Evolutionary conservation across 345 rosid species (phyloP), one percentile per base, ranked within the genome.

Genomic region (Populus deltoides): DNA sequence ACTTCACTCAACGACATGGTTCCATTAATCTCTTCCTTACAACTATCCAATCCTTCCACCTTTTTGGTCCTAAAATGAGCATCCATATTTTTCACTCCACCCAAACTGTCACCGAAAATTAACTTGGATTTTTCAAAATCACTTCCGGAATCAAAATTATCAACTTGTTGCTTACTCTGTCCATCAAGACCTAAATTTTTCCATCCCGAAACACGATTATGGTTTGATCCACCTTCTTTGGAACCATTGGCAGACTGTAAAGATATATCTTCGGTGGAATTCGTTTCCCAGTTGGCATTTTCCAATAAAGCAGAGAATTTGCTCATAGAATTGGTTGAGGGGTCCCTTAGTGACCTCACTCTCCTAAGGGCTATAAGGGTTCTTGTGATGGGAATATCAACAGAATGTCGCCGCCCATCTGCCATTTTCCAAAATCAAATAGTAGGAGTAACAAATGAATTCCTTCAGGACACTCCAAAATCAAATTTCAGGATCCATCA

Each of bases 321-420:
- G 90, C 94, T 96, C 97, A 93, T 88, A 7, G 98, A 90, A 83
- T 87, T 96, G 20, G 99, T 93, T 33, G 94, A 88, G 3, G 99
- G 99, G 85, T 96, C 99, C 89, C 97, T 89, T 53, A 96, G 76
- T 45, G 99, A 96, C 89, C 90, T 85, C 81, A 96, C 99, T 71
- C 98, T 90, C 87, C 97, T 87, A 31, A 96, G 92, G 27, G 98
- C 97, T 17, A 89, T 81, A n/a, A 96, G 97, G 43, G 97, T 89
- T 82, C 91, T 93, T 41, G 99, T 86, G 62, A 96, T 91, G 20
- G 99, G 99, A 71, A 93, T 77, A 80, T 96, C 99, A 49, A 96
- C 90, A 15, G 98, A 96, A 85, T 93, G 97, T 69, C 99, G 82
- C 81, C 97, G 75, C 75, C 89, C 92, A 53, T 96, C 97, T 81